Conservation (phyloP, 192 early-diverging fungal species). For the Rhizophagus sp. region DNA sequence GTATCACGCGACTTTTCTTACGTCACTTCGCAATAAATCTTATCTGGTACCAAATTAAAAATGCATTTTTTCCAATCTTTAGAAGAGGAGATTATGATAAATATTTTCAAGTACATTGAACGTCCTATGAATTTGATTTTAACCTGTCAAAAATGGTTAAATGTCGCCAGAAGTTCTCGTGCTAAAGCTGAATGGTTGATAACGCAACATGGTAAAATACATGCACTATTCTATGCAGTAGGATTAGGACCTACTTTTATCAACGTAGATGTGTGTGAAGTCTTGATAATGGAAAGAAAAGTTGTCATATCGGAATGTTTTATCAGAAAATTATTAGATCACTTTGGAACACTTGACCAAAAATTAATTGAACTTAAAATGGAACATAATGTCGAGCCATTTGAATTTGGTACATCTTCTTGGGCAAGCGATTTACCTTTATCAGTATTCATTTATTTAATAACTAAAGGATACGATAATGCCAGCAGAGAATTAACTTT, state of each 20-base stretch:
- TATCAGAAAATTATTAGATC: neutral
- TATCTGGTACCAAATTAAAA: too few relatives aligned
- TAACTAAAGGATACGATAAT: neutral
- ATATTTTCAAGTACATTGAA: neutral
- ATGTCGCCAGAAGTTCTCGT: neutral
- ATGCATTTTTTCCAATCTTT: too few relatives aligned
- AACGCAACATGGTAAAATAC: neutral
- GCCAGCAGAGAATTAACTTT: too few relatives aligned
- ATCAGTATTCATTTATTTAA: neutral
- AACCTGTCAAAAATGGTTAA: neutral
- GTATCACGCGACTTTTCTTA: too few relatives aligned
- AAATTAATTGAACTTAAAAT: neutral
- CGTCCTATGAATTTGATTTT: neutral
- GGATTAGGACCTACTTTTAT: constrained; percentile 5
- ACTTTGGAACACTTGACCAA: neutral
- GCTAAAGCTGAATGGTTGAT: constrained; percentile 1
- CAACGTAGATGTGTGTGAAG: neutral
- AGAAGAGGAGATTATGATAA: neutral
- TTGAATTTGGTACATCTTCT: neutral
- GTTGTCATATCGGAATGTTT: neutral
- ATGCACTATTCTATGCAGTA: constrained; percentile 21
- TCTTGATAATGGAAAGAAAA: neutral
- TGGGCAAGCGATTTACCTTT: constrained; percentile 11
- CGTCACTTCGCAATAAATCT: too few relatives aligned
- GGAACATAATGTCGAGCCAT: neutral